Evolutionary conservation across 169 alveolate species (phyloP).

Genomic region (Eimeria nieschulzi): DNA sequence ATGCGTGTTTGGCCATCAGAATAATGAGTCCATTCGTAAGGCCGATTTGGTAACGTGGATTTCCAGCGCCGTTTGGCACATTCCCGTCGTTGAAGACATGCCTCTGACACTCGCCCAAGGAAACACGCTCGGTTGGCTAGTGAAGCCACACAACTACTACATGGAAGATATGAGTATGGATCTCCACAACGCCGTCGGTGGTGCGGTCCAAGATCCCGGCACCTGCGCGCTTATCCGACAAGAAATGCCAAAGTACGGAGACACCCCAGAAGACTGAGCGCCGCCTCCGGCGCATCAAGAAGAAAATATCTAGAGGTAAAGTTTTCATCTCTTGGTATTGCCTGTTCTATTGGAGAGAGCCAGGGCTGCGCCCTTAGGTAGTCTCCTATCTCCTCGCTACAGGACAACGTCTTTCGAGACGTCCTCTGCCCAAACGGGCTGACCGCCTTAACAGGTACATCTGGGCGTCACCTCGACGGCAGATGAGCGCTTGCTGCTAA

Average conservation of each 20-base stretch:
- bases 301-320: neutral
- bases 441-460: neutral
- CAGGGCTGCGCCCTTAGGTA: neutral
- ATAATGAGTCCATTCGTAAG: conserved; percentile 78
- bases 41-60: conserved; percentile 82
- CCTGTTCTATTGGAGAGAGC: neutral
- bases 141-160: conserved; percentile 80
- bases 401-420: neutral
- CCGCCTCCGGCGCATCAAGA: neutral
- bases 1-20: neutral
- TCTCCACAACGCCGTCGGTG: conserved; percentile 81
- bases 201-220: conserved; percentile 82
- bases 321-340: neutral
- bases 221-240: conserved; percentile 81
- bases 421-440: neutral
- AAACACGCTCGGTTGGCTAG: conserved; percentile 80
- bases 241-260: conserved; percentile 70
- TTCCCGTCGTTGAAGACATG: conserved; percentile 81
- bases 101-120: conserved; percentile 82
- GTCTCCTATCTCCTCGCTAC: neutral
- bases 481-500: neutral
- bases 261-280: neutral
- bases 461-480: neutral
- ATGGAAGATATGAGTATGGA: conserved; percentile 80
- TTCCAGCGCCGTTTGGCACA: conserved; percentile 81